Evolutionary conservation across 164 flowering plant genomes (phyloP), one percentile per base, ranked within the genome.

Genomic region (Paratinospora sagittata): DNA sequence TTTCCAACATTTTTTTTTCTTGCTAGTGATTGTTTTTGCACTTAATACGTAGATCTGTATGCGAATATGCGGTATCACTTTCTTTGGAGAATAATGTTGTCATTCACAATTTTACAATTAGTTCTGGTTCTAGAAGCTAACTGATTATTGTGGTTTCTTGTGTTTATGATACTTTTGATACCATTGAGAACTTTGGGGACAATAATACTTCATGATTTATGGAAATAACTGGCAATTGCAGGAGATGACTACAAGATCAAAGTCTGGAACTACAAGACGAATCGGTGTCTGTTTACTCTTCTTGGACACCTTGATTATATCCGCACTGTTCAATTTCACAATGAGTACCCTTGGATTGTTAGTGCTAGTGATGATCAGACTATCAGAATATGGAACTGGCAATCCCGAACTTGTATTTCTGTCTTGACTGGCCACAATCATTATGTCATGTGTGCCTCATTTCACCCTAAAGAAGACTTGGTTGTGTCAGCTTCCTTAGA

Each of bases 321-420:
- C n/a, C 81, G 87, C 24, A 84, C 87, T 6, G 87, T 84, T 64
- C 83, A 84, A 61, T 84, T 84, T 72, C 85, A 84, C 73, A 81
- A 81, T 60, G 85, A 83, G 69, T 70, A 70, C 71, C 87, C 85
- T 24, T 84, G 87, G 87, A 84, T 84, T 57, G 84, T 84, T 43
- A 84, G 87, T 81, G 83, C 87, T 0, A 83, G 87, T 80, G 85
- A 84, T 76, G 87, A 84, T 49, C 84, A 84, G 66, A 84, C 87
- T 24, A 83, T 84, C 34, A 73, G 87, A 70, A 84, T 84, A 74
- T 84, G 87, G 87, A 84, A 84, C 66, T 84, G 87, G 87, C 85
- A 84, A 67, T 84, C 87, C 4, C 77, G 85, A 9, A 81, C 82
- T 24, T 84, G 87, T 65, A 76, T 84, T 21, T 81, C 87, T 57